A percentile compares a stretch with the other conserved stretches of the same genome.
phyloP scores from a whole-genome alignment of 2,329 filamentous ascomycete genomes.

The Fusarium nanum region DNA sequence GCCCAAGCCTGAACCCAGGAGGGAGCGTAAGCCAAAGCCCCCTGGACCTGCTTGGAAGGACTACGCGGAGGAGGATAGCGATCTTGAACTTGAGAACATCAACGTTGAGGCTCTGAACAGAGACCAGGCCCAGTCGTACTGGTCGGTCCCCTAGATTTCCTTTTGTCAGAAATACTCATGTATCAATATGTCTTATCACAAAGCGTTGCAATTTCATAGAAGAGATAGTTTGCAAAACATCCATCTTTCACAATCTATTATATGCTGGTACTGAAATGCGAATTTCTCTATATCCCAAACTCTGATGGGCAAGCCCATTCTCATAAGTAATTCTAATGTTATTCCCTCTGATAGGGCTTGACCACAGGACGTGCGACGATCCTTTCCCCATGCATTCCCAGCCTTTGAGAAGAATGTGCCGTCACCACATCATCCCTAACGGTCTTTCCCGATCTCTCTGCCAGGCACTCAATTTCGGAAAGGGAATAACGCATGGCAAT shows the following conservation, averaged over 20 bases:
- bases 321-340: too few relatives aligned
- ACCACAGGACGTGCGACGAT: not conserved
- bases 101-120: conserved; percentile 25
- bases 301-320: too few relatives aligned
- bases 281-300: not conserved
- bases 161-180: not conserved
- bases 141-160: conserved; percentile 14
- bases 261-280: not conserved
- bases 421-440: not conserved
- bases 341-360: not conserved
- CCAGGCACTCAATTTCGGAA: not conserved
- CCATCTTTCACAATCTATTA: not conserved
- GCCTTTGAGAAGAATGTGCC: not conserved
- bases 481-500: too few relatives aligned
- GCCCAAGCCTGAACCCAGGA: not conserved
- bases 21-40: not conserved
- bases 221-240: not conserved
- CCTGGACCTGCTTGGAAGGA: conserved; percentile 23
- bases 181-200: not conserved
- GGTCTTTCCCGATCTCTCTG: not conserved
- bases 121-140: conserved; percentile 29
- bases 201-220: not conserved
- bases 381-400: not conserved
- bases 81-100: conserved; percentile 22
- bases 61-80: conserved; percentile 12